Evolutionary conservation across 805 yeast genomes (phyloP).

Genomic region (Saturnispora hagleri): DNA sequence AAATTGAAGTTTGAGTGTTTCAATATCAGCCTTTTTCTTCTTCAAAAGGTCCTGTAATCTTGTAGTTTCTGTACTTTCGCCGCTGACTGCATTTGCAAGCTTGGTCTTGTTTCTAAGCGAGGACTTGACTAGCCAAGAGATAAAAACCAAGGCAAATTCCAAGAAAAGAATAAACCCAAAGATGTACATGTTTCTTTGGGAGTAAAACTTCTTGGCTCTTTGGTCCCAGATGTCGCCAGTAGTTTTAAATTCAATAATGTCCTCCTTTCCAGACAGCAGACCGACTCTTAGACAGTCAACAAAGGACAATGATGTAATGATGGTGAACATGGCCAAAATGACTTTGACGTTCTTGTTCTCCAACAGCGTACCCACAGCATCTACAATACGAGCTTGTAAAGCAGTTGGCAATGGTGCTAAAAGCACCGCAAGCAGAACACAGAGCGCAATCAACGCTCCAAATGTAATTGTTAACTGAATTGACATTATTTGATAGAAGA

Average conservation of each 20-base stretch:
- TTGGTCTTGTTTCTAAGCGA: constrained; percentile 30
- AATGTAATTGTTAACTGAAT: constrained; percentile 30
- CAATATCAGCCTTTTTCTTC: constrained; percentile 17
- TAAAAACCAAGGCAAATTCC: constrained; percentile 36
- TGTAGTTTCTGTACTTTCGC: constrained; percentile 20
- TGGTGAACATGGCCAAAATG: constrained; percentile 1
- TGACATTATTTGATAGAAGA: constrained; percentile 18
- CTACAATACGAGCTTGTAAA: constrained; percentile 31
- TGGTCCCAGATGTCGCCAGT: constrained; percentile 23
- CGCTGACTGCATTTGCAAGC: constrained; percentile 13
- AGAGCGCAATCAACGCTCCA: constrained; percentile 35
- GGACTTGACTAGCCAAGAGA: constrained; percentile 34
- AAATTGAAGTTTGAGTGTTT: constrained; percentile 17
- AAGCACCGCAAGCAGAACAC: constrained; percentile 33
- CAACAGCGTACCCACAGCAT: neutral
- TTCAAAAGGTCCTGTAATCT: constrained; percentile 24
- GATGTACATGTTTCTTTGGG: constrained; percentile 49
- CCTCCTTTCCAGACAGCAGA: constrained; percentile 9
- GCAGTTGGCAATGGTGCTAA: constrained; percentile 43
- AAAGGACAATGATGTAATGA: constrained; percentile 36
- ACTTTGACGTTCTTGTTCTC: constrained; percentile 4
- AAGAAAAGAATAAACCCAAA: constrained; percentile 46
- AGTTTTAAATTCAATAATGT: constrained; percentile 9
- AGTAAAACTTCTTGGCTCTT: constrained; percentile 41
- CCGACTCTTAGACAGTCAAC: constrained; percentile 33